A percentile compares a stretch with the other conserved stretches of the same genome.
phyloP scores from a whole-genome alignment of 805 yeast genomes.

The Suhomyces vadensis region DNA sequence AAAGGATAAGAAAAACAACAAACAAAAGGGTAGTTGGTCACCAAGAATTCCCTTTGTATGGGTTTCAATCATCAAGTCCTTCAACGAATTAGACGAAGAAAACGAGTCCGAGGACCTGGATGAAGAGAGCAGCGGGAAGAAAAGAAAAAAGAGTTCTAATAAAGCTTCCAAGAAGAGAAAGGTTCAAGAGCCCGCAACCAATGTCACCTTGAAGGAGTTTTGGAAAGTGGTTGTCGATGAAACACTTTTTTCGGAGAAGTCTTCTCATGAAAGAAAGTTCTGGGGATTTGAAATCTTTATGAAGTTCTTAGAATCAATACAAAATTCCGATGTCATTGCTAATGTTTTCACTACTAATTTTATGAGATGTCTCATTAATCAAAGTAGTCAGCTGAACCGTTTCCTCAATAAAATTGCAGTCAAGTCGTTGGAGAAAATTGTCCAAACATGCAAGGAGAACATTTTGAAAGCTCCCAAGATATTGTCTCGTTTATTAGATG shows the following conservation, averaged over 20 bases:
- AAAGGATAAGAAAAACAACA: slow-evolving; percentile 25
- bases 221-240: slow-evolving; percentile 84
- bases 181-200: slow-evolving; percentile 37
- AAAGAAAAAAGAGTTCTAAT: slow-evolving; percentile 35
- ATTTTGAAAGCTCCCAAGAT: slow-evolving; percentile 40
- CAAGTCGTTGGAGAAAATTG: slow-evolving; percentile 46
- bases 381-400: slow-evolving; percentile 65
- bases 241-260: slow-evolving; percentile 67
- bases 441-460: slow-evolving; percentile 36
- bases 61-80: slow-evolving; percentile 55
- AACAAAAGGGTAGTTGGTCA: slow-evolving; percentile 69
- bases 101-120: slow-evolving; percentile 21
- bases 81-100: slow-evolving; percentile 25
- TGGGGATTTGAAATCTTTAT: slow-evolving; percentile 79
- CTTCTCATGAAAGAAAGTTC: slow-evolving; percentile 84
- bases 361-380: slow-evolving; percentile 73
- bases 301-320: slow-evolving; percentile 37
- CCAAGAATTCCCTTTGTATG: slow-evolving; percentile 78
- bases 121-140: slow-evolving; percentile 16
- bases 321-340: slow-evolving; percentile 18
- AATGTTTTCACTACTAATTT: slow-evolving; percentile 62
- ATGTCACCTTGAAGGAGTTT: slow-evolving; percentile 53
- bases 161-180: slow-evolving; percentile 20
- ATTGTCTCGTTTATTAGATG: slow-evolving; percentile 27
- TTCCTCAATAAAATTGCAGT: slow-evolving; percentile 67